Base-by-base conservation (phyloP, 2,329 filamentous ascomycete genomes). In the Nemania sp. region DNA sequence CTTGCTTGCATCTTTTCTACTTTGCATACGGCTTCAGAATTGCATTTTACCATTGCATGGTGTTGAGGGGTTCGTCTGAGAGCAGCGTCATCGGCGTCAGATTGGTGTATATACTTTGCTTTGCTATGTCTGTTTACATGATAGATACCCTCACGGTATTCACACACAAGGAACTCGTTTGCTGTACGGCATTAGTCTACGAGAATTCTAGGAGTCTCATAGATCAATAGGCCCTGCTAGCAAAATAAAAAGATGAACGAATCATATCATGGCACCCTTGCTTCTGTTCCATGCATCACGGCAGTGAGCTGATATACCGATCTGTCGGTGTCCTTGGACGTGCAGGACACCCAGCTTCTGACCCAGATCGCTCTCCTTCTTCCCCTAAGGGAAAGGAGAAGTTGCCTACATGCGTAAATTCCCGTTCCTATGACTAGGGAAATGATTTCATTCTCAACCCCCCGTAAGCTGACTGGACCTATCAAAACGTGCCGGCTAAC, bases 21-120 rank as follows among this genome's bases (percentile, higher is more conserved):
- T 49, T 64, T 61, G 49, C 51, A 67, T 57, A 15, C 49, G 51
- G 24, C 35, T 51, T 41, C 43, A 61, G 52, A 59, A 38, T 20
- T 62, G 56, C 63, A 59, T 68, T 56, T 49, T 58, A 13, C 58
- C 51, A 68, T 66, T 20, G 65, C 57, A 63, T 38, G 68, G 68
- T 70, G 68, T 70, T 70, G 57, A 63, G 65, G 65, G 59, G 61
- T 62, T 52, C 51, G 18, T 59, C 35, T 24, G 13, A 60, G 57
- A 55, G 45, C 22, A 49, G 32, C 51, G 8, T 45, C n/a, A 49
- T 18, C 5, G 52, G 32, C 52, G 49, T 64, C 27, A n/a, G 57
- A 18, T 45, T 51, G 29, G 26, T 62, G 45, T 43, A 59, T 58
- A 61, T 32, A 13, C 58, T 35, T n/a, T 53, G 32, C 51, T 54